A percentile compares a stretch with the other conserved stretches of the same genome.
phyloP scores from a whole-genome alignment of 2,329 filamentous ascomycete species.

The Aspergillus terreus region DNA sequence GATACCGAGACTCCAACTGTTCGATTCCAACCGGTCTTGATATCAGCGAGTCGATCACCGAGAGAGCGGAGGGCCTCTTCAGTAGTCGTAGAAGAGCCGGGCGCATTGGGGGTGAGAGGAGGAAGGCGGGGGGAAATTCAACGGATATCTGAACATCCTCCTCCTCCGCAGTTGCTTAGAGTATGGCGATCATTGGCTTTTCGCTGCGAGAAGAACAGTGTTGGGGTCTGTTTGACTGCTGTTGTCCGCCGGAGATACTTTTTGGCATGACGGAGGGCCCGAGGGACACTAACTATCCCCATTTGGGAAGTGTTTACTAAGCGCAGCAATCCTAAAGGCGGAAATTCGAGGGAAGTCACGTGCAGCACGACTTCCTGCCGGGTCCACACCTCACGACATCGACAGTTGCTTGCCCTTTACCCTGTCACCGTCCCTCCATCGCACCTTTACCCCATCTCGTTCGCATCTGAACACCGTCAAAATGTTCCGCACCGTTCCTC shows the following conservation, averaged over 20 bases:
- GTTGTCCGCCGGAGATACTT: constrained; percentile 8
- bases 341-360: constrained; percentile 30
- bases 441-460: constrained; percentile 20
- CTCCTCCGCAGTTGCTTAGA: constrained; percentile 6
- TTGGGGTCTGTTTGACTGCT: constrained; percentile 2
- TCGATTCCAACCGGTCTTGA: constrained; percentile 30
- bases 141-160: constrained; percentile 26
- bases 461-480: constrained; percentile 28
- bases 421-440: constrained; percentile 23
- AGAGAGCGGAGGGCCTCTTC: constrained; percentile 40
- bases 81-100: constrained; percentile 41
- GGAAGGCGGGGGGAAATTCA: constrained; percentile 12
- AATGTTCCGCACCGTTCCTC: constrained; percentile 42
- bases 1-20: constrained; percentile 21
- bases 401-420: constrained; percentile 19
- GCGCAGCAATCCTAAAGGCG: constrained; percentile 22
- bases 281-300: constrained; percentile 6
- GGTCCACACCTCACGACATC: constrained; percentile 28
- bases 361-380: constrained; percentile 18
- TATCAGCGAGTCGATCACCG: constrained; percentile 33
- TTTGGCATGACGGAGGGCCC: constrained; percentile 8
- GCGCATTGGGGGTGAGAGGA: constrained; percentile 33
- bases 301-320: constrained; percentile 19
- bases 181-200: constrained; percentile 2
- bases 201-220: not conserved